Evolutionary conservation across 1,284 basidiomycete genomes (phyloP), one percentile per base, ranked within the genome.

Genomic region (Leccinum subatratum): DNA sequence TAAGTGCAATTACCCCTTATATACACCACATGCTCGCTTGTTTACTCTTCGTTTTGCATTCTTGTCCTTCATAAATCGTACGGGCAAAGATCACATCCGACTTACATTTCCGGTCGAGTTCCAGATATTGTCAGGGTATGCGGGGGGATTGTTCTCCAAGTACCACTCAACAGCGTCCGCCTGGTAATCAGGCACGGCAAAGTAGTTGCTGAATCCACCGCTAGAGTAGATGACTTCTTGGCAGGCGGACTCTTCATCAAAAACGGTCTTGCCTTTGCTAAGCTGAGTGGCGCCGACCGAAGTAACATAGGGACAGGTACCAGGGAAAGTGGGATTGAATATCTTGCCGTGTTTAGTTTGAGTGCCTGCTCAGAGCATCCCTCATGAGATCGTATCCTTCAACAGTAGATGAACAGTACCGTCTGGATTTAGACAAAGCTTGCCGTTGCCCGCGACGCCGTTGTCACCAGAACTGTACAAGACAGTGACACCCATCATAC

Each of bases 291-390:
- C 84, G 22, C 84, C 84, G 34, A 85, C 78, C 4, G 79, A 72
- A 7, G 81, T 84, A 14, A 83, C 71, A 28, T 77, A 85, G 14
- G 82, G 82, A 68, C 83, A 85, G 22, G 75, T 76, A 28, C 72
- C 68, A 0, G 76, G 83, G 74, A 80, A 89, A 68, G 66, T 68
- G 63, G 79, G 86, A 70, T 85, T 82, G 78, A 89, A 90, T 28
- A 78, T 77, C 4, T 14, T 77, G 30, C 76, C 81, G 12, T 32
- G 1, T 4, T 1, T 0, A 3, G 64, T 9, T 63, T 70, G 63
- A 25, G 48, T 30, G 2, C 68, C 75, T 74, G 61, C 11, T 12
- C 20, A 59, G 4, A 34, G 58, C 6, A 25, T 59, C 58, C 9
- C 7, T 9, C 22, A 37, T 61, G 22, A 65, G 32, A 34, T 58